Evolutionary conservation across 108 stramenopile species (phyloP), one percentile per base, ranked within the genome.

Genomic region (Stephanodiscus minutulus): DNA sequence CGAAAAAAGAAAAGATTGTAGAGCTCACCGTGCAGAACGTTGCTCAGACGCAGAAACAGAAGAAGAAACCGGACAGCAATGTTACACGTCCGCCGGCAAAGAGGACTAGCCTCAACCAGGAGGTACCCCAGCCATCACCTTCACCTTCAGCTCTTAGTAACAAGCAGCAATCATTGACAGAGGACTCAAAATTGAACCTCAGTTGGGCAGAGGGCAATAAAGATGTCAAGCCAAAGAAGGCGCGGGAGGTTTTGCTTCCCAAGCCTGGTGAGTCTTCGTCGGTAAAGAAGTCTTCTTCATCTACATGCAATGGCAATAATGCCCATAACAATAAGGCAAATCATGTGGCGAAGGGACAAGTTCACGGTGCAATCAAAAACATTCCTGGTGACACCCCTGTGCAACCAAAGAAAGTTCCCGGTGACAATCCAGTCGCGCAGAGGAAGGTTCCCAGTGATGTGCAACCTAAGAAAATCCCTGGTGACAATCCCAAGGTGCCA

Each of bases 401-500:
- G 17, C 44, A 43, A 41, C 17, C 64, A 39, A 71, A 39, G 55
- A 63, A 63, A 52, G 62, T 69, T 28, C 66, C 66, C 7, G 70
- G 58, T 18, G 55, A 65, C 31, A 77, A 64, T 24, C 69, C 70
- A 15, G 39, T 71, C 6, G 47, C 47, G 28, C 24, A 28, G 27
- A 78, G 79, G 53, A 77, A 78, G 36, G 52, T 74, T 27, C 66
- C 82, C 18, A 61, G 72, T 56, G 79, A 70, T 52, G 50, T 25
- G 20, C 47, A 49, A 29, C 56, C 27, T 12, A 78, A 79, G 61
- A 77, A 78, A 21, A 62, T 74, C 31, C 66, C 82, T 11, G 71
- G 76, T 63, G 79, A 70, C 76, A 74, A 84, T 63, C 72, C 72
- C 25, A 77, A 76, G 43, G 59, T 74, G 37, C 69, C 63, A 22